phyloP scores from a whole-genome alignment of 1,284 basidiomycete species.

The Phaffia rhodozyma region DNA sequence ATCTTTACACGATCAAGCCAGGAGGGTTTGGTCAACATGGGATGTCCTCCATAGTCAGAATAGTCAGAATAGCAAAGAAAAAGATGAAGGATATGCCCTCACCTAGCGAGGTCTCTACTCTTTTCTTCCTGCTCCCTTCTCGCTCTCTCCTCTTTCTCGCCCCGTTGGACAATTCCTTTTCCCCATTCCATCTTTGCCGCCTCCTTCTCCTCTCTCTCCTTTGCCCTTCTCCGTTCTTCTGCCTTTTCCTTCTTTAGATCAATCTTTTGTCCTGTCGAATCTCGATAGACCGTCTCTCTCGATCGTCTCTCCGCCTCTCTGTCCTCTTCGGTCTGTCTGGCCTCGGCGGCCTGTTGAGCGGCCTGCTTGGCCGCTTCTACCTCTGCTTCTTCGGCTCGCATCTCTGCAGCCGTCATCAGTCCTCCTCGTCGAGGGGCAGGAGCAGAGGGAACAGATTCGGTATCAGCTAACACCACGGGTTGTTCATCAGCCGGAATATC shows the following conservation, averaged over 20 bases:
- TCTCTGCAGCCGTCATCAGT: constrained; percentile 50
- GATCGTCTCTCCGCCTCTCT: constrained; percentile 50
- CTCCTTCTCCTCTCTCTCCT: constrained; percentile 68
- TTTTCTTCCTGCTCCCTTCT: constrained; percentile 56
- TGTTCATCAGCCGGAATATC: constrained; percentile 16
- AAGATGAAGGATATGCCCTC: constrained; percentile 17
- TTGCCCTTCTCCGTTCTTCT: constrained; percentile 63
- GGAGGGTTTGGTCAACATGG: neutral
- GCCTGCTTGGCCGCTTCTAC: constrained; percentile 44
- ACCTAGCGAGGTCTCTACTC: constrained; percentile 56
- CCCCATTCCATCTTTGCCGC: constrained; percentile 92
- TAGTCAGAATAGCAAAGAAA: neutral
- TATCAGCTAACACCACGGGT: constrained; percentile 22
- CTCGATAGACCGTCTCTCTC: constrained; percentile 89
- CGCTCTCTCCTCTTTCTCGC: constrained; percentile 54
- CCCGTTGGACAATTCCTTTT: constrained; percentile 79
- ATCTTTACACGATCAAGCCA: constrained; percentile 29
- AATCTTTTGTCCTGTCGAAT: constrained; percentile 73
- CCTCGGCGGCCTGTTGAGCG: constrained; percentile 26
- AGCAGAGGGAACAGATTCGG: constrained; percentile 17
- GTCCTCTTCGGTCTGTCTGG: constrained; percentile 30
- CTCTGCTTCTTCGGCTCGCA: constrained; percentile 30
- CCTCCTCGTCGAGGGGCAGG: constrained; percentile 48
- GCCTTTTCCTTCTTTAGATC: constrained; percentile 72
- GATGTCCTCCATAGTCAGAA: neutral